Base-by-base conservation (phyloP, 2,329 filamentous ascomycete species). In the Fusarium sp. region DNA sequence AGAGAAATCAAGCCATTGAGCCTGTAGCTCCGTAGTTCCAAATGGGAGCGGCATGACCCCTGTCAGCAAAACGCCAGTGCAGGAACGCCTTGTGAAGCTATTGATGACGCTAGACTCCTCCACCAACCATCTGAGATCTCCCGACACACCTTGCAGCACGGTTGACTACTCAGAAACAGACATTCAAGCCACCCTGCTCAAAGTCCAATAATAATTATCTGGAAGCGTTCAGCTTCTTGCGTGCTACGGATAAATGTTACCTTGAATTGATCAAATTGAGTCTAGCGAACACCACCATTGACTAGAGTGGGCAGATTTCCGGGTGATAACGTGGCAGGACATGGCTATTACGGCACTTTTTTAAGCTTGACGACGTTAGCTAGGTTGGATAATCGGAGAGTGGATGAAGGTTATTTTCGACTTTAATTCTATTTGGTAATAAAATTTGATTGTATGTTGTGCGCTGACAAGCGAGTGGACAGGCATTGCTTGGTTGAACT, bases 221-320 rank as follows among this genome's bases (percentile, higher is more conserved):
- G 0, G 5, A 14, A 14, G 25, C 0, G 19, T 15, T 54, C 10
- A 41, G 25, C 25, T 6, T 11, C 7, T 4, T n/a, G 25, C 25
- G 10, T n/a, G 25, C 35, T 42, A 23, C 3, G 0, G 23, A 0
- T 2, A 2, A 23, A 54, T 41, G 25, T 3, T 54, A 23, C 33
- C 25, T 0, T 18, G 23, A 2, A 9, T 5, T n/a, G 7, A 5
- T 14, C 11, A 4, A 11, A 41, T 41, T 10, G 2, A 29, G 51
- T n/a, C 14, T 19, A 31, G 35, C 25, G 5, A 5, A 7, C 15
- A 41, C 21, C 10, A 2, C 35, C 2, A n/a, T n/a, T 5, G 3
- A 2, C 11, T 41, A 41, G 21, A 31, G 2, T n/a, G 42, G 51
- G 51, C 51, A 42, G 51, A 55, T 4, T 55, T 3, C 0, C 2